A percentile compares a stretch with the other conserved stretches of the same genome.
Evolutionary conservation across 345 rosid genomes (phyloP).

Genomic region (Acer yangbiense): DNA sequence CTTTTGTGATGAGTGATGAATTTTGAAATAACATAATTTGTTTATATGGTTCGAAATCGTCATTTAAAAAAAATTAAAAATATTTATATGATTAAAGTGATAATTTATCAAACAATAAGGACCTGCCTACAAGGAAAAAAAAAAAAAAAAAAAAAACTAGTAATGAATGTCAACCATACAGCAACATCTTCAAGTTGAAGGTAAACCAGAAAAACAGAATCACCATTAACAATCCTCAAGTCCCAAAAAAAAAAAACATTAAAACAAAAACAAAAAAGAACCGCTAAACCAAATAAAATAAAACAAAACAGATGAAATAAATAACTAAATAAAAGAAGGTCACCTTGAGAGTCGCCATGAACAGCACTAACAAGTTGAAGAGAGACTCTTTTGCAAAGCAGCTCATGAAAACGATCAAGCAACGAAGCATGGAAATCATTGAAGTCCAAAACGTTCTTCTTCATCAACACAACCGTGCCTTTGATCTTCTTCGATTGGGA

Average conservation of each 20-base stretch:
- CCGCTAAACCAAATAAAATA: background rate
- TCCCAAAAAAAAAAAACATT: background rate
- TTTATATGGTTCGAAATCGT: too few relatives aligned
- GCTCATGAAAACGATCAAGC: conserved; percentile 64
- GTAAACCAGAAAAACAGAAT: background rate
- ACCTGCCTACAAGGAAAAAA: background rate
- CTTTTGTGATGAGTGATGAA: too few relatives aligned
- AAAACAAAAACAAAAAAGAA: too few relatives aligned
- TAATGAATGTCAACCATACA: background rate
- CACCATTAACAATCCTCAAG: background rate
- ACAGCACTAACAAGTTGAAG: conserved; percentile 77
- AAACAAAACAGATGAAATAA: background rate
- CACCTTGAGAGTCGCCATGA: conserved; percentile 39
- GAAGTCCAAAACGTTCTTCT: conserved; percentile 84
- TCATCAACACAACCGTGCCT: conserved; percentile 84
- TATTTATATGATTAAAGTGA: background rate
- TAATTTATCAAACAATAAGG: background rate
- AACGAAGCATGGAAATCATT: conserved; percentile 68
- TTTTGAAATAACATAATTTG: too few relatives aligned
- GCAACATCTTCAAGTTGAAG: background rate
- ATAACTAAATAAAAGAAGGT: background rate
- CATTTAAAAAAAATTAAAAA: too few relatives aligned
- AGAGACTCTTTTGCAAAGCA: conserved; percentile 59
- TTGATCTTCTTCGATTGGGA: conserved; percentile 38
- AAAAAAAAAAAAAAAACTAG: background rate